These are phyloP conservation scores for Ettlia oleoabundans DNA, from an alignment of 139 green algal species.

Conservation along the genomic window DNA sequence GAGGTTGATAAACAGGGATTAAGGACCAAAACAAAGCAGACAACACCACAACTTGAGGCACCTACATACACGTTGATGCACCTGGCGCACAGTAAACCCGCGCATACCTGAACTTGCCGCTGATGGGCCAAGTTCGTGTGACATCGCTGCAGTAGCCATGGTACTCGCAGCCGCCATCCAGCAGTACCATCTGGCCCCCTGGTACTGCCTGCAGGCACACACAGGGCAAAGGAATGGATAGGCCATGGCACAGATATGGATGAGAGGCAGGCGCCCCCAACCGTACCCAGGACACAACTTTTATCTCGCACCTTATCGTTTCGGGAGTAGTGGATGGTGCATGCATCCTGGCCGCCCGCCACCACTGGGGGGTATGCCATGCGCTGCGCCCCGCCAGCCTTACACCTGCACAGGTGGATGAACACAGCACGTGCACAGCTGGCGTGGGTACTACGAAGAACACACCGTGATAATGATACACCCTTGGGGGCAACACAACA, in stretches of 20 bases:
- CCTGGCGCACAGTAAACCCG: neutral
- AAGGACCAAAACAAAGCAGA: too few species aligned
- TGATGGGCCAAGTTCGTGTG: conserved; percentile 89
- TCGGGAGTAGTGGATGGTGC: conserved; percentile 88
- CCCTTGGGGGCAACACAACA: too few species aligned
- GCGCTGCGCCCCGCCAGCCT: conserved; percentile 64
- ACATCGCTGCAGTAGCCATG: conserved; percentile 89
- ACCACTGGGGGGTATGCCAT: conserved; percentile 83
- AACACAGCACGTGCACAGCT: too few species aligned
- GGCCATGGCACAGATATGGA: neutral
- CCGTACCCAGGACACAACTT: neutral
- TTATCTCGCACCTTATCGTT: conserved; percentile 84
- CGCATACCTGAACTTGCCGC: conserved; percentile 8
- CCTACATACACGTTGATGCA: too few species aligned
- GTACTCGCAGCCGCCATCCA: conserved; percentile 93
- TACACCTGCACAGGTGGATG: too few species aligned
- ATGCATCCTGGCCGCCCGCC: conserved; percentile 70
- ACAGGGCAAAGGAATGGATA: neutral
- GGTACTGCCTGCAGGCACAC: conserved; percentile 48
- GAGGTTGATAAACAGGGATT: too few species aligned
- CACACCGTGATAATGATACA: too few species aligned
- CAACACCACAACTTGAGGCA: too few species aligned
- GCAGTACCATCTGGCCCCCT: conserved; percentile 76
- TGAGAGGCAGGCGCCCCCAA: neutral
- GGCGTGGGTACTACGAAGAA: too few species aligned